These are phyloP conservation scores for Mycena belliarum DNA, from an alignment of 768 basidiomycete genomes.

Conservation along the genomic window DNA sequence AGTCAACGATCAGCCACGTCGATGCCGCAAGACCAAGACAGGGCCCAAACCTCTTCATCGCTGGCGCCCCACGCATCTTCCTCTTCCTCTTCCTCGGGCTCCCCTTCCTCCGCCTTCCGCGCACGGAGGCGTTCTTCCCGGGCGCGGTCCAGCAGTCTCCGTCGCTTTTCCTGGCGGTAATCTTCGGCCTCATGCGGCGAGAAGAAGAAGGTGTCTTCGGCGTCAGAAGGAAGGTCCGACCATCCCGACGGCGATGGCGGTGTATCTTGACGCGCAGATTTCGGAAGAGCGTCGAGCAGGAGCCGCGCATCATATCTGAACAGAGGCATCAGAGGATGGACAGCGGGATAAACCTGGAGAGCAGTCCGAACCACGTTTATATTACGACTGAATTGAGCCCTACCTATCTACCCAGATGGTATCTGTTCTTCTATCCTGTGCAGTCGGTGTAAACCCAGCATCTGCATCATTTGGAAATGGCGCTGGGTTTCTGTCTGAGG, in stretches of 20 bases:
- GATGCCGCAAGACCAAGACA: neutral
- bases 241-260: conserved; percentile 60
- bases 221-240: conserved; percentile 84
- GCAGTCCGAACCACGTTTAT: too few species aligned
- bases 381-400: too few species aligned
- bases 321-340: too few species aligned
- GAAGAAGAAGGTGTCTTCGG: conserved; percentile 85
- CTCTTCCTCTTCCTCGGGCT: conserved; percentile 30
- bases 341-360: too few species aligned
- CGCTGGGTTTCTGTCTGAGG: too few species aligned
- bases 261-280: neutral
- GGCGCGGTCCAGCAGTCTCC: conserved; percentile 56
- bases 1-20: neutral
- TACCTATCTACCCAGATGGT: too few species aligned
- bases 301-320: conserved; percentile 81
- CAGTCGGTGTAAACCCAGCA: too few species aligned
- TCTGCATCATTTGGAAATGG: too few species aligned
- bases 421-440: too few species aligned
- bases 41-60: conserved; percentile 62
- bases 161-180: conserved; percentile 66
- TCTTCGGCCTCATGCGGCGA: conserved; percentile 65
- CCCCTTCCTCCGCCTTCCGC: conserved; percentile 46
- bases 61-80: conserved; percentile 62
- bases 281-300: conserved; percentile 56
- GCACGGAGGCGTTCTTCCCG: conserved; percentile 70